Evolutionary conservation across 176 grass and related monocot species (phyloP).

Genomic region (Phyllostachys edulis): DNA sequence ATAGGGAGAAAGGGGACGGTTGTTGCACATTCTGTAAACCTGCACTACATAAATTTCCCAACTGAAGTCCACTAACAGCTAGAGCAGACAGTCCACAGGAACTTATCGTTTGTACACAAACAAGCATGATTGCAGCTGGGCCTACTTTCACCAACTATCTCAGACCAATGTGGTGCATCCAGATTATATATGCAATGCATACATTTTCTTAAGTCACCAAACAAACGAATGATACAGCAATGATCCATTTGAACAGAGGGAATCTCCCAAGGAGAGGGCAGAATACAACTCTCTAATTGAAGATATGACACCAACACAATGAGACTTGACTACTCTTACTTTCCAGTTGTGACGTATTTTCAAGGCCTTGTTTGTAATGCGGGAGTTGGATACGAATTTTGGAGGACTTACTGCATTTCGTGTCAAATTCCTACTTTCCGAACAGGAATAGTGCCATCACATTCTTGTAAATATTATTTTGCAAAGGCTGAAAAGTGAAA

Average conservation of each 20-base stretch:
- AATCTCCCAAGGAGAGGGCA: not conserved
- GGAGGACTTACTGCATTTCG: not conserved
- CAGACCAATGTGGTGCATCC: not conserved
- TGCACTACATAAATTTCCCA: not conserved
- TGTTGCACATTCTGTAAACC: constrained; percentile 11
- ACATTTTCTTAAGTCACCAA: not conserved
- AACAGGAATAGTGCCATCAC: not conserved
- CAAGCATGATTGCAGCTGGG: not conserved
- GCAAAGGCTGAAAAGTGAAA: not conserved
- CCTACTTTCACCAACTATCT: constrained; percentile 35
- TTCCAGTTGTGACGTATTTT: not conserved
- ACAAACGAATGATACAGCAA: not conserved
- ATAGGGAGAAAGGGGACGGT: not conserved
- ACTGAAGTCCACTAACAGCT: constrained; percentile 13
- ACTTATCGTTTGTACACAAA: not conserved
- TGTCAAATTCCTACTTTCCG: not conserved
- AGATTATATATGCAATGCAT: not conserved
- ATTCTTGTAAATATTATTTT: not conserved
- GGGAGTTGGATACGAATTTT: not conserved
- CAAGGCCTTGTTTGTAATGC: not conserved
- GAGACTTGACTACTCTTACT: not conserved
- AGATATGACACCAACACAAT: not conserved
- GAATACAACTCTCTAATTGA: not conserved
- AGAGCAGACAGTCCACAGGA: constrained; percentile 25
- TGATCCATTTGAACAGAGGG: not conserved